Evolutionary conservation across 2,329 filamentous ascomycete species (phyloP).

Genomic region (Claviceps purpurea): DNA sequence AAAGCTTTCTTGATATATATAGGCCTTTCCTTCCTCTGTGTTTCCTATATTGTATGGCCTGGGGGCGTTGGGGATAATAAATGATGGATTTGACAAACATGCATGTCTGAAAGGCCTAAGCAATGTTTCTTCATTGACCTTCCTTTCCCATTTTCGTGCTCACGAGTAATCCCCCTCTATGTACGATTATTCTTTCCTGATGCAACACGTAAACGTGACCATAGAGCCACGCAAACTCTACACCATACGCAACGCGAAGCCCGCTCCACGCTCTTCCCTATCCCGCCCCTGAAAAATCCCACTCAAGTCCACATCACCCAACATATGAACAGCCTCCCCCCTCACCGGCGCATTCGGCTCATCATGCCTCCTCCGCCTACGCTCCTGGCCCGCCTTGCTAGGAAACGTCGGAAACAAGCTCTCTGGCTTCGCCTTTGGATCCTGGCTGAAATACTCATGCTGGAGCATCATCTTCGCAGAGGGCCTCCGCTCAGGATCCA

Average conservation of each 20-base stretch:
- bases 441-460: slow-evolving; percentile 77
- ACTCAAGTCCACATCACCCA: slow-evolving; percentile 50
- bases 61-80: not conserved
- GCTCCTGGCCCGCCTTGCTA: slow-evolving; percentile 86
- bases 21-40: not conserved
- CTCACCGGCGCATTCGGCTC: slow-evolving; percentile 73
- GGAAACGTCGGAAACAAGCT: slow-evolving; percentile 96
- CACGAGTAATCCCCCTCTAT: too few species aligned
- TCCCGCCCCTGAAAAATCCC: slow-evolving; percentile 57
- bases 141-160: too few species aligned
- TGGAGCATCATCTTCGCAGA: slow-evolving; percentile 59
- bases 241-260: slow-evolving; percentile 52
- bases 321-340: slow-evolving; percentile 45
- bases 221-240: slow-evolving; percentile 9
- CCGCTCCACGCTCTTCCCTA: slow-evolving; percentile 50
- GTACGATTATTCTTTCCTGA: not conserved
- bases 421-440: slow-evolving; percentile 78
- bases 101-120: not conserved
- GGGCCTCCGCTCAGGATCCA: slow-evolving; percentile 63
- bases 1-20: not conserved
- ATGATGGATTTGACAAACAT: too few species aligned
- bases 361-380: slow-evolving; percentile 46
- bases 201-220: not conserved
- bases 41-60: not conserved
- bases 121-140: too few species aligned